These are phyloP conservation scores for Aspergillus ochraceoroseus DNA, from an alignment of 2,329 filamentous ascomycete genomes.

Conservation along the genomic window DNA sequence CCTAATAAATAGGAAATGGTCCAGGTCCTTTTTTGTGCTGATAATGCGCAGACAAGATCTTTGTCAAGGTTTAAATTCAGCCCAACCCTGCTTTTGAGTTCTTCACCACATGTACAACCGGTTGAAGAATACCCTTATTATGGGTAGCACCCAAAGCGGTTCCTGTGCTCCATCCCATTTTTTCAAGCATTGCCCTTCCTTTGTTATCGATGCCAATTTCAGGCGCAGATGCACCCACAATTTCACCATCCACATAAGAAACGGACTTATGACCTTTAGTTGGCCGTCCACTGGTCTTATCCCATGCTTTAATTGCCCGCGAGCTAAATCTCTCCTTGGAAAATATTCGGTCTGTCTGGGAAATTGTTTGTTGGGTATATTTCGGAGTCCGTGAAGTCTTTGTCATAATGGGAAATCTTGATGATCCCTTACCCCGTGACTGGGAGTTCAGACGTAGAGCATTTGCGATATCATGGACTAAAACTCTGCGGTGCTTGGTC, in stretches of 20 bases:
- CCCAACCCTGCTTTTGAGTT: constrained; percentile 78
- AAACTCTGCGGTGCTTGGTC: constrained; percentile 69
- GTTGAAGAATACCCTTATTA: constrained; percentile 83
- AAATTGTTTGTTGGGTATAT: constrained; percentile 55
- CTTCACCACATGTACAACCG: constrained; percentile 83
- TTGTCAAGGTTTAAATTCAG: no score
- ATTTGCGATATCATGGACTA: constrained; percentile 72
- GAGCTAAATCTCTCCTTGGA: constrained; percentile 32
- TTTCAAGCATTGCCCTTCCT: constrained; percentile 82
- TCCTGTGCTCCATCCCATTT: constrained; percentile 93
- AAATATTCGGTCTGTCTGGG: constrained; percentile 41
- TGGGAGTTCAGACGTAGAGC: constrained; percentile 76
- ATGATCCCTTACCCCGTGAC: constrained; percentile 67
- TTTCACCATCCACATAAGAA: constrained; percentile 73
- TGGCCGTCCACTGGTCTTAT: constrained; percentile 21
- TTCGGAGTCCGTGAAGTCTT: constrained; percentile 64
- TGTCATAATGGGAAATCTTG: constrained; percentile 70
- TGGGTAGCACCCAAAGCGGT: constrained; percentile 74
- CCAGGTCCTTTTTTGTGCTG: no score
- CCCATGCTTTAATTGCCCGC: constrained; percentile 26
- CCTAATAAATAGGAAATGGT: no score
- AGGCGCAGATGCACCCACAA: constrained; percentile 78
- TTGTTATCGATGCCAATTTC: constrained; percentile 79
- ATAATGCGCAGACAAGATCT: no score
- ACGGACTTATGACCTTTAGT: constrained; percentile 44